Percentiles rank a stretch among this genome's conserved stretches.
Conservation (phyloP, 306 rosid species). For the Pachyrhizus erosus region DNA sequence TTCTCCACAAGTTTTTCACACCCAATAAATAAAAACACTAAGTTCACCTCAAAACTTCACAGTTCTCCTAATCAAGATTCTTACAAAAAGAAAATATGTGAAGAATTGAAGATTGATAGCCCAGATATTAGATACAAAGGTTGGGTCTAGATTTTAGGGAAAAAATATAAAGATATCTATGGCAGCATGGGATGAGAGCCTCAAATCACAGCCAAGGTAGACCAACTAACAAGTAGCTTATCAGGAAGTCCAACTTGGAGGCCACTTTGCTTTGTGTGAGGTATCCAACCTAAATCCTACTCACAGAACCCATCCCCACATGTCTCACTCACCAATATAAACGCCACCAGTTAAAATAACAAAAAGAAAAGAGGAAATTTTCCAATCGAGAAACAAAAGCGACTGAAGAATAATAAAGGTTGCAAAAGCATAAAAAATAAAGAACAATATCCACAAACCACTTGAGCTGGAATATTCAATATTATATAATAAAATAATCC, state of each 20-base stretch:
- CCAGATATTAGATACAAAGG: conserved; percentile 32
- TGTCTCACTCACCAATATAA: conserved; percentile 44
- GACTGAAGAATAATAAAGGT: conserved; percentile 37
- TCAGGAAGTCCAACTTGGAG: conserved; percentile 41
- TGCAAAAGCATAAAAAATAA: conserved; percentile 32
- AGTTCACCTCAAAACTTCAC: conserved; percentile 31
- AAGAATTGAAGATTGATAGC: conserved; percentile 27
- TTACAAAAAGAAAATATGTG: conserved; percentile 36
- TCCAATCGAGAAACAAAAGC: conserved; percentile 35
- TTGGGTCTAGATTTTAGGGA: conserved; percentile 42
- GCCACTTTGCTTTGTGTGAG: conserved; percentile 39
- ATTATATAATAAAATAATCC: conserved; percentile 1
- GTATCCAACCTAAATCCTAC: conserved; percentile 39
- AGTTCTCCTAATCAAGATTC: conserved; percentile 33
- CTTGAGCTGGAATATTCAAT: conserved; percentile 36
- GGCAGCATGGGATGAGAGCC: conserved; percentile 36
- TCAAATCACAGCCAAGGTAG: conserved; percentile 33
- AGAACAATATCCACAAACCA: conserved; percentile 45
- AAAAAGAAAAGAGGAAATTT: conserved; percentile 13
- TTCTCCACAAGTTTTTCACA: conserved; percentile 34
- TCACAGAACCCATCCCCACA: conserved; percentile 43
- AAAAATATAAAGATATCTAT: conserved; percentile 24
- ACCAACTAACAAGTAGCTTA: conserved; percentile 39
- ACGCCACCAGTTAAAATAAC: not conserved
- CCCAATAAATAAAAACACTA: conserved; percentile 15